These are phyloP conservation scores for Pseudocercospora ulei DNA, from an alignment of 2,329 filamentous ascomycete genomes.

Conservation along the genomic window DNA sequence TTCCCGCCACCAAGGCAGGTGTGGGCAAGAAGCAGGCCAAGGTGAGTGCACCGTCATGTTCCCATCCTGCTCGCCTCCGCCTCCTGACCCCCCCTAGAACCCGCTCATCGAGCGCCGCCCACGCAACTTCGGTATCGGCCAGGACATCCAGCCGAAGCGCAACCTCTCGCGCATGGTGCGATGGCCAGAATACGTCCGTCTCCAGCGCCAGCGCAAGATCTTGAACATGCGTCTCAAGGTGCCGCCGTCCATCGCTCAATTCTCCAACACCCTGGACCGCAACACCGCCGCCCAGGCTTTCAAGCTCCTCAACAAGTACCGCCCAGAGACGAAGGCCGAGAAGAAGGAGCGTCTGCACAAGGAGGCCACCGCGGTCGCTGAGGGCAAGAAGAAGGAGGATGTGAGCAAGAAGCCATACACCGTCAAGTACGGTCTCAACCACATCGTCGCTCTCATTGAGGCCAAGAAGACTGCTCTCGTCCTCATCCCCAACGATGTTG, in stretches of 20 bases:
- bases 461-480: constrained; percentile 99
- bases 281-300: constrained; percentile 94
- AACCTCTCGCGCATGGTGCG: constrained; percentile 98
- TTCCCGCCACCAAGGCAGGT: constrained; percentile 84
- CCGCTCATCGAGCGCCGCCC: constrained; percentile 97
- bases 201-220: constrained; percentile 92
- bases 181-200: constrained; percentile 98
- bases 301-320: constrained; percentile 99
- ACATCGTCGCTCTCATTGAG: constrained; percentile 93
- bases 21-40: constrained; percentile 85
- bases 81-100: constrained; percentile 54
- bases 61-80: background rate
- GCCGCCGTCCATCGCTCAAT: constrained; percentile 91
- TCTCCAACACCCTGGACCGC: constrained; percentile 92
- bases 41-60: constrained; percentile 52
- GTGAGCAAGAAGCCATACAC: constrained; percentile 99
- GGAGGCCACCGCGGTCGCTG: constrained; percentile 94
- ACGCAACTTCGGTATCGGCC: constrained; percentile 96
- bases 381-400: constrained; percentile 99
- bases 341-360: constrained; percentile 99
- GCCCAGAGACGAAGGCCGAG: constrained; percentile 95
- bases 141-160: constrained; percentile 93
- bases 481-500: constrained; percentile 97
- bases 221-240: constrained; percentile 98
- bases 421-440: constrained; percentile 99